phyloP scores from a whole-genome alignment of 1,284 basidiomycete species.

The Papiliotrema nemorosa region DNA sequence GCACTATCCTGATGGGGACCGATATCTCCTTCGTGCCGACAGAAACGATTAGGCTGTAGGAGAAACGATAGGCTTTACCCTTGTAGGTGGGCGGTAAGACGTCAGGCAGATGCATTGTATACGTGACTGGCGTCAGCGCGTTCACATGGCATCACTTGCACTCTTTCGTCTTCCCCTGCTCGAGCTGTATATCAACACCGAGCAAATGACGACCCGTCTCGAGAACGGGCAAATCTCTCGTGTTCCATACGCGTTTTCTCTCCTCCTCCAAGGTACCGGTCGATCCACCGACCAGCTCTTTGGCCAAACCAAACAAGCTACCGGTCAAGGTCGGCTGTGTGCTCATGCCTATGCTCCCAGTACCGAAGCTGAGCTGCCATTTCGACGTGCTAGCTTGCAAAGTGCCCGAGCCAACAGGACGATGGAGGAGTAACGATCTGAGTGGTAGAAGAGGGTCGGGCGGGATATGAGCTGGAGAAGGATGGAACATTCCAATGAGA shows the following conservation, averaged over 20 bases:
- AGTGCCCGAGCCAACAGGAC: slow-evolving; percentile 46
- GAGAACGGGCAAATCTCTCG: slow-evolving; percentile 47
- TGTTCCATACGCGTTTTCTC: slow-evolving; percentile 46
- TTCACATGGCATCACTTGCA: slow-evolving; percentile 32
- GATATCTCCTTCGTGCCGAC: slow-evolving; percentile 39
- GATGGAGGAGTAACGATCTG: slow-evolving; percentile 43
- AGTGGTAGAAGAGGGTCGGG: slow-evolving; percentile 50
- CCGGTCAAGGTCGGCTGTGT: slow-evolving; percentile 47
- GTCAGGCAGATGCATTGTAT: slow-evolving; percentile 68
- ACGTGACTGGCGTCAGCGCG: slow-evolving; percentile 59
- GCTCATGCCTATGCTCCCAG: slow-evolving; percentile 41
- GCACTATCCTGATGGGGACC: slow-evolving; percentile 43
- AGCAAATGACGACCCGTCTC: slow-evolving; percentile 43
- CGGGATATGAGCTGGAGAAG: slow-evolving; percentile 46
- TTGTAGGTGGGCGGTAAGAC: slow-evolving; percentile 84
- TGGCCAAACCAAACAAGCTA: slow-evolving; percentile 46
- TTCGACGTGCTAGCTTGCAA: slow-evolving; percentile 16
- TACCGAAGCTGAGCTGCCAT: slow-evolving; percentile 45
- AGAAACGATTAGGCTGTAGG: slow-evolving; percentile 83
- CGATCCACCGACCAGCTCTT: slow-evolving; percentile 39
- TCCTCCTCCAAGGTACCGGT: slow-evolving; percentile 48
- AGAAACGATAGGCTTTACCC: slow-evolving; percentile 77
- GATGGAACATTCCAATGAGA: slow-evolving; percentile 44
- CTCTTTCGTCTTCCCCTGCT: slow-evolving; percentile 36
- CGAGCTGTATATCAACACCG: slow-evolving; percentile 44